Base-by-base conservation (phyloP, 2,329 filamentous ascomycete species). In the Eurotiales sp. region DNA sequence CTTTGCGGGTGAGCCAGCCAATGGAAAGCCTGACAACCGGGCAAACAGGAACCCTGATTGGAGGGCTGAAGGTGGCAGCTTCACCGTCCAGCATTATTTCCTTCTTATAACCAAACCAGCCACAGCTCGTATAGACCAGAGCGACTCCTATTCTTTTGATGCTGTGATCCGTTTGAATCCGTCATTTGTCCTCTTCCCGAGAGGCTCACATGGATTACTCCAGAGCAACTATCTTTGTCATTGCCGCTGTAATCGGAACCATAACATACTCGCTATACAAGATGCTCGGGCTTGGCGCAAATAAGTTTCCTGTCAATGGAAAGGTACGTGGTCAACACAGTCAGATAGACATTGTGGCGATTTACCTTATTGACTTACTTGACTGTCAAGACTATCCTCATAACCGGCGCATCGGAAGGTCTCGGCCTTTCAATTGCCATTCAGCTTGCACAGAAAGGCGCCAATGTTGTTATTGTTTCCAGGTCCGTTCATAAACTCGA, bases 351-450 rank as follows among this genome's bases (percentile, higher is more conserved):
- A 25, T 36, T 8, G 32, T 17, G 17, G 22, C 8, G 25, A 8
- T 34, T 21, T 10, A 40, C 21, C 22, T 2, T 30, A 30, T 46
- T 50, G 39, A 32, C 19, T 29, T 15, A 17, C 7, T 23, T 25
- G 19, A 15, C 11, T n/a, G 19, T 51, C 8, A 60, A 96, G 90
- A 96, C 91, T 2, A 79, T 95, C 47, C 77, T 97, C 50, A 77
- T 99, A 47, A 99, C 93, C 0, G 93, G 93, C 42, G 90, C 86
- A 27, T 96, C 93, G 0, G 88, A 96, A 65, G 93, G 93, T 52
- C 89, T 96, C 86, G 93, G 93, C 54, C 83, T 85, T 59, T 83
- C 83, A 46, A 82, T 85, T 17, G 90, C 86, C 4, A 78, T 82
- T 46, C 79, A 90, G 58, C 82, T 99, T 40, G 81, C 92, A 2